Conservation (phyloP, 1,139 yeast genomes). For the Zygoascus hellenicus region DNA sequence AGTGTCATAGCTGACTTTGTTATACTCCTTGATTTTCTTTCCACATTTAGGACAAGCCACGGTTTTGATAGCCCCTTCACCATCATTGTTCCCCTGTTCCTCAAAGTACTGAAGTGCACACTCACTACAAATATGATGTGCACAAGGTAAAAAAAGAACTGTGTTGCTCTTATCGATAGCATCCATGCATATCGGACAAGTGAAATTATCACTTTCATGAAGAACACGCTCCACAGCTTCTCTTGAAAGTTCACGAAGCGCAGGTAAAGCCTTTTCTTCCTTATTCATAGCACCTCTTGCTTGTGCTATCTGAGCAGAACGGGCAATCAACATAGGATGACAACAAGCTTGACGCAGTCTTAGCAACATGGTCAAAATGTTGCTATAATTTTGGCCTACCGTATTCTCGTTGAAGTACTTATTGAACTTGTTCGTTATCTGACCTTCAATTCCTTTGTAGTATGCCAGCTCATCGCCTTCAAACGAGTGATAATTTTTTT, state of each 20-base stretch:
- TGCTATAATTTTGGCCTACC: slow-evolving; percentile 41
- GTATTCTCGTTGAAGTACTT: slow-evolving; percentile 39
- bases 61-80: slow-evolving; percentile 15
- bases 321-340: slow-evolving; percentile 68
- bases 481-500: slow-evolving; percentile 41
- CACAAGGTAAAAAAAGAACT: slow-evolving; percentile 29
- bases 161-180: slow-evolving; percentile 46
- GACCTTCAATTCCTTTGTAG: slow-evolving; percentile 53
- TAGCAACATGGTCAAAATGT: slow-evolving; percentile 64
- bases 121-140: slow-evolving; percentile 31
- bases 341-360: slow-evolving; percentile 89
- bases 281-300: slow-evolving; percentile 16
- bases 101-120: slow-evolving; percentile 25
- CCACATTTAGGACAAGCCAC: slow-evolving; percentile 26
- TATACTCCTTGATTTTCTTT: slow-evolving; percentile 16
- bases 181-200: slow-evolving; percentile 69
- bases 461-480: slow-evolving; percentile 48
- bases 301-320: slow-evolving; percentile 46
- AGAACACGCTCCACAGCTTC: slow-evolving; percentile 20
- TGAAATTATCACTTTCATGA: slow-evolving; percentile 33
- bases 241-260: slow-evolving; percentile 18
- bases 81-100: slow-evolving; percentile 14
- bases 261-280: slow-evolving; percentile 17
- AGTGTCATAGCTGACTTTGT: slow-evolving; percentile 23
- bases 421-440: slow-evolving; percentile 53